Evolutionary conservation across 1,139 yeast species (phyloP).

Genomic region (Taiozyma sp.): DNA sequence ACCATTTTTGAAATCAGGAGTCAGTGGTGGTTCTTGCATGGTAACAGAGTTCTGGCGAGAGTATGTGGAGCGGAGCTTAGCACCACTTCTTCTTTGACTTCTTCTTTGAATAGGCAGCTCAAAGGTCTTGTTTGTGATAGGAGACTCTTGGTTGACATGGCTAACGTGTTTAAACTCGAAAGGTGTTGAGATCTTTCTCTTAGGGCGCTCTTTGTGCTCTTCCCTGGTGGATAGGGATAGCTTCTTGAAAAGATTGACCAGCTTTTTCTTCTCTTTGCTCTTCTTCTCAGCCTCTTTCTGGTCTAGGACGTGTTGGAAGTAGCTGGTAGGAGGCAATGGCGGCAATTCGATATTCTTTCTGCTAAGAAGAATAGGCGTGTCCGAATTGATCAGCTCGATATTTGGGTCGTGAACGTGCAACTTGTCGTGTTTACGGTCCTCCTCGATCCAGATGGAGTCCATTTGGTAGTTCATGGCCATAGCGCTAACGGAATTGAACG

Average conservation of each 20-base stretch:
- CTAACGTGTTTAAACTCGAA: constrained; percentile 23
- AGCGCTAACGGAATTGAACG: too few species aligned
- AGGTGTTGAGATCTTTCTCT: constrained; percentile 23
- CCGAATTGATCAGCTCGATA: constrained; percentile 28
- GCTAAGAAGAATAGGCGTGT: constrained; percentile 25
- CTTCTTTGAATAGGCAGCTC: constrained; percentile 5
- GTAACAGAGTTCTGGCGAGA: background rate
- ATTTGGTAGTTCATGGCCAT: constrained; percentile 17
- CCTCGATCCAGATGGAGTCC: constrained; percentile 36
- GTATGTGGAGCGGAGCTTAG: background rate
- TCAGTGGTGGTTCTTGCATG: background rate
- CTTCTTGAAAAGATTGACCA: constrained; percentile 25
- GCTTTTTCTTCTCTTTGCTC: constrained; percentile 6
- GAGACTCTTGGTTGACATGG: constrained; percentile 14
- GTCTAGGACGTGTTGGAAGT: constrained; percentile 13
- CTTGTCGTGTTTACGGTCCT: constrained; percentile 25
- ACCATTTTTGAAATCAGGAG: background rate
- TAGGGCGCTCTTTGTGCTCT: background rate
- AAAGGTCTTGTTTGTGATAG: constrained; percentile 13
- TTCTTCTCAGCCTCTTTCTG: constrained; percentile 1
- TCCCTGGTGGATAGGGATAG: constrained; percentile 8
- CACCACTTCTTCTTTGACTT: background rate
- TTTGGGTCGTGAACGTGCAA: constrained; percentile 25
- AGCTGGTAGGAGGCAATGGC: constrained; percentile 28
- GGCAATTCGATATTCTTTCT: constrained; percentile 29